Evolutionary conservation across 2,329 filamentous ascomycete species (phyloP).

Genomic region (Xylariales sp.): DNA sequence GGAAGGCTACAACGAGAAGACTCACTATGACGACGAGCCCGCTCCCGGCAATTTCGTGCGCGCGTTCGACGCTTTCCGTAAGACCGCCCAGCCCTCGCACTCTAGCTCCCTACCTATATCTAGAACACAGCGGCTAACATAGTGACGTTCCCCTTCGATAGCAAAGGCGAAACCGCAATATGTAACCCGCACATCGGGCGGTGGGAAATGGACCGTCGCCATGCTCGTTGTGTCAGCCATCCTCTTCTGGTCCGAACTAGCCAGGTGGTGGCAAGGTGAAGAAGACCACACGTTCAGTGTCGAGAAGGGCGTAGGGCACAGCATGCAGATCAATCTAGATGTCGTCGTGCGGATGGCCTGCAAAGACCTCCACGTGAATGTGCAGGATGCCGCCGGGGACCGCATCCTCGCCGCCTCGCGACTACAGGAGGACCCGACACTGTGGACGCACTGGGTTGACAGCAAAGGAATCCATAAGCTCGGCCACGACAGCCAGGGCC

Average conservation of each 20-base stretch:
- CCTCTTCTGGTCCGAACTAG: conserved; percentile 81
- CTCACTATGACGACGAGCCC: conserved; percentile 79
- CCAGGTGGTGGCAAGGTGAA: conserved; percentile 83
- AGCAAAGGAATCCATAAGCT: conserved; percentile 72
- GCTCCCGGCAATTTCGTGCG: conserved; percentile 75
- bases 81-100: conserved; percentile 49
- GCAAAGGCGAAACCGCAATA: conserved; percentile 97
- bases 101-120: conserved; percentile 19
- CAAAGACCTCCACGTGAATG: conserved; percentile 90
- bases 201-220: conserved; percentile 92
- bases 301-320: conserved; percentile 88
- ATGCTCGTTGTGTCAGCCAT: conserved; percentile 80
- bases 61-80: conserved; percentile 98
- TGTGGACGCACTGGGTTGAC: conserved; percentile 85
- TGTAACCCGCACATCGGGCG: conserved; percentile 82
- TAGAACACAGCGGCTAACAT: conserved; percentile 24
- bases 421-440: conserved; percentile 80
- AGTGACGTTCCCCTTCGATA: conserved; percentile 52
- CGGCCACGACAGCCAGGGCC: conserved; percentile 66
- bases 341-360: conserved; percentile 92
- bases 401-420: conserved; percentile 84
- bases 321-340: conserved; percentile 94
- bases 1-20: conserved; percentile 80
- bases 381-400: conserved; percentile 94
- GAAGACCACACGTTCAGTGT: conserved; percentile 93